phyloP scores from a whole-genome alignment of 2,329 filamentous ascomycete species.

The Aureobasidium zeae region DNA sequence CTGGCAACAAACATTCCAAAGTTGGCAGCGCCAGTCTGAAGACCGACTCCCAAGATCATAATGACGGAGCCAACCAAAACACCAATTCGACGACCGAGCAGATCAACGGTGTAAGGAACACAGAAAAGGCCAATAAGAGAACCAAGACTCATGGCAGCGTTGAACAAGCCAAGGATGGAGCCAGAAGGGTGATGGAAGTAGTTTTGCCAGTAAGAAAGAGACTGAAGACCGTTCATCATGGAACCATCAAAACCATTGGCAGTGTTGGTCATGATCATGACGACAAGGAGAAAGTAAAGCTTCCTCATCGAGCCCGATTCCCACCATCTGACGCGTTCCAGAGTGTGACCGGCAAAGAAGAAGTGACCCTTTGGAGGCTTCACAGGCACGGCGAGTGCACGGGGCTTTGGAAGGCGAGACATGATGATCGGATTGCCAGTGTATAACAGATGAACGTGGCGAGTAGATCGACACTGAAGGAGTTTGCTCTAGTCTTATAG shows the following conservation, averaged over 20 bases:
- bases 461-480: too few species aligned
- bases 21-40: constrained; percentile 4
- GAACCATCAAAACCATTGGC: constrained; percentile 3
- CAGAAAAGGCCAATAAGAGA: constrained; percentile 17
- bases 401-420: constrained; percentile 1
- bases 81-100: constrained; percentile 38
- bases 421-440: not conserved
- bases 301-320: not conserved
- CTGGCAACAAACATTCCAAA: constrained; percentile 9
- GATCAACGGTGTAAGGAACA: constrained; percentile 39
- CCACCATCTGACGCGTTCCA: constrained; percentile 5
- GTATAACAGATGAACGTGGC: not conserved
- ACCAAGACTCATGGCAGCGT: constrained; percentile 3
- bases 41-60: constrained; percentile 25
- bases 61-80: constrained; percentile 39
- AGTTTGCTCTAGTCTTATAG: too few species aligned
- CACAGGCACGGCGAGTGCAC: not conserved
- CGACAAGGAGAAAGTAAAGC: constrained; percentile 3
- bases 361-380: constrained; percentile 8
- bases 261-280: constrained; percentile 5
- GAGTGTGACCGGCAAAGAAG: constrained; percentile 7
- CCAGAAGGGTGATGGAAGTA: constrained; percentile 6
- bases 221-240: constrained; percentile 14
- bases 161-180: constrained; percentile 1
- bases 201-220: constrained; percentile 4